Evolutionary conservation across 2,329 filamentous ascomycete genomes (phyloP).

Genomic region (Lasiodiplodia citricola): DNA sequence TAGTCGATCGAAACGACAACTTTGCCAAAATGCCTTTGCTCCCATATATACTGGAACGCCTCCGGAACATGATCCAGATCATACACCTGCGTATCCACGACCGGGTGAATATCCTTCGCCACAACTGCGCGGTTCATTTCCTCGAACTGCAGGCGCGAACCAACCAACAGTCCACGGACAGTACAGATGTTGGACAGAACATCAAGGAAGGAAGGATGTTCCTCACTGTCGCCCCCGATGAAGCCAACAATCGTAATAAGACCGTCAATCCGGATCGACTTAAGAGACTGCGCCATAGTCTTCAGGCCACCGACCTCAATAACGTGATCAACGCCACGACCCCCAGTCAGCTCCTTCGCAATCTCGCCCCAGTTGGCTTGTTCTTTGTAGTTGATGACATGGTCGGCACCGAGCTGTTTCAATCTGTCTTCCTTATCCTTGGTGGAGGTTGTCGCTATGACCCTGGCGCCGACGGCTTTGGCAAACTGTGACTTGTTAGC

Average conservation of each 20-base stretch:
- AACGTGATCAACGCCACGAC: constrained; percentile 65
- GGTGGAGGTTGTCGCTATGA: constrained; percentile 64
- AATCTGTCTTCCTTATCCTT: constrained; percentile 56
- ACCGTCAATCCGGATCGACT: constrained; percentile 60
- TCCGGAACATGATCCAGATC: constrained; percentile 57
- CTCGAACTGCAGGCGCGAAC: constrained; percentile 60
- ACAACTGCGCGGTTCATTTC: constrained; percentile 66
- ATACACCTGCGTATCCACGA: constrained; percentile 64
- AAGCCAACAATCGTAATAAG: constrained; percentile 64
- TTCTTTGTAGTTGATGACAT: constrained; percentile 63
- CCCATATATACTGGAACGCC: constrained; percentile 56
- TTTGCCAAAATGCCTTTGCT: constrained; percentile 57
- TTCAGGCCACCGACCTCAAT: constrained; percentile 69
- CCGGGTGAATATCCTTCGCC: constrained; percentile 62
- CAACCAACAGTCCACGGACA: constrained; percentile 63
- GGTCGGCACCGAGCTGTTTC: constrained; percentile 59
- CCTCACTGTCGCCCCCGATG: constrained; percentile 55
- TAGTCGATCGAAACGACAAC: constrained; percentile 46
- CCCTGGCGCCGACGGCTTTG: constrained; percentile 59
- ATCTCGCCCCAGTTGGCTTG: constrained; percentile 60
- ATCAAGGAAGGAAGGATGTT: constrained; percentile 60
- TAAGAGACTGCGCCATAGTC: constrained; percentile 61
- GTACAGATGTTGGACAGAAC: constrained; percentile 58
- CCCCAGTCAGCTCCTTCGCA: constrained; percentile 56
- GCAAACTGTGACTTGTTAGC: constrained; percentile 44